These are phyloP conservation scores for Lotus japonicus DNA, from an alignment of 306 rosid species.

Conservation along the genomic window DNA sequence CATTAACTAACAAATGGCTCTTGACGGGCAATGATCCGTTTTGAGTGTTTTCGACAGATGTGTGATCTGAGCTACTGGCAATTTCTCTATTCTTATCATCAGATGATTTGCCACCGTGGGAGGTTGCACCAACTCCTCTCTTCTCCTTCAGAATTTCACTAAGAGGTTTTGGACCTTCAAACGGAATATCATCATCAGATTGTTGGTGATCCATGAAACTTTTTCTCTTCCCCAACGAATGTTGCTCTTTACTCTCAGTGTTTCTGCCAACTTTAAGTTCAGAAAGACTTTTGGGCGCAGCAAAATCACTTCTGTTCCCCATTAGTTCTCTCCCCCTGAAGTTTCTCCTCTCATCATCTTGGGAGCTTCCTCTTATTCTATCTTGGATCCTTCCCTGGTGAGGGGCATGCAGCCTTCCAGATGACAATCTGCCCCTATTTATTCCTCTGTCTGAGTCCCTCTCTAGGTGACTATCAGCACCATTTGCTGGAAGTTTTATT, in stretches of 20 bases:
- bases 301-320: conserved; percentile 42
- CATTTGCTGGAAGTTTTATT: conserved; percentile 62
- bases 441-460: conserved; percentile 62
- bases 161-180: conserved; percentile 91
- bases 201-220: conserved; percentile 36
- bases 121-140: conserved; percentile 45
- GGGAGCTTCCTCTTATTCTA: conserved; percentile 60
- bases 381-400: conserved; percentile 63
- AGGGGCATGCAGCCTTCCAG: conserved; percentile 51
- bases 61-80: conserved; percentile 18
- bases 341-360: conserved; percentile 55
- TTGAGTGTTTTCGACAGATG: neutral
- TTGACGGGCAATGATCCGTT: conserved; percentile 15
- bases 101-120: conserved; percentile 34
- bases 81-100: conserved; percentile 27
- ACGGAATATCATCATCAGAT: conserved; percentile 47
- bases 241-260: conserved; percentile 45
- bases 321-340: conserved; percentile 48
- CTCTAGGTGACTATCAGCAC: conserved; percentile 37
- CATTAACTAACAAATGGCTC: conserved; percentile 5
- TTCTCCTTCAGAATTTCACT: conserved; percentile 88
- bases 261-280: conserved; percentile 54
- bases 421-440: conserved; percentile 46
- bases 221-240: conserved; percentile 51
- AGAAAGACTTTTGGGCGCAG: conserved; percentile 61